Conservation (phyloP, 2,329 filamentous ascomycete species). For the Talaromyces funiculosus region DNA sequence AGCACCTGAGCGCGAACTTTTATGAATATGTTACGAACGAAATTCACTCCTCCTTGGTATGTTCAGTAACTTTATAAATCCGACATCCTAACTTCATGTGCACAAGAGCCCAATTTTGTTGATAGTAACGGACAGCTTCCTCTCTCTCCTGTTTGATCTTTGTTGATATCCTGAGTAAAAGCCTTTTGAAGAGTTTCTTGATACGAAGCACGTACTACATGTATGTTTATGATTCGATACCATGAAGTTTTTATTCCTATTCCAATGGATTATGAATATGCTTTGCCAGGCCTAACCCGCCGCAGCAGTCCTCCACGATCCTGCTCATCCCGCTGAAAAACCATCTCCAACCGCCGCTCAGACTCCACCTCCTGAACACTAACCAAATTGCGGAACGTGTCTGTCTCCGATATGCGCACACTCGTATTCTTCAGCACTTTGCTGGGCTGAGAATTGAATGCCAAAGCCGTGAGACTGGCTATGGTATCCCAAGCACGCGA, state of each 20-base stretch:
- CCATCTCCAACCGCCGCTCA: slow-evolving; percentile 9
- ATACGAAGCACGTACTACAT: background rate
- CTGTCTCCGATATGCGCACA: background rate
- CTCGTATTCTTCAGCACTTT: slow-evolving; percentile 10
- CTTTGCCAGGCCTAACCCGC: background rate
- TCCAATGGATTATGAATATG: background rate
- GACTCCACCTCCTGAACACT: slow-evolving; percentile 11
- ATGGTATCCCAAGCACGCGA: slow-evolving; percentile 11
- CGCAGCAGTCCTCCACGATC: background rate
- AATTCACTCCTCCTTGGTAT: no score
- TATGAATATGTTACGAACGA: background rate
- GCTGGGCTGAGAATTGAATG: slow-evolving; percentile 12
- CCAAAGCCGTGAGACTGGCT: slow-evolving; percentile 9
- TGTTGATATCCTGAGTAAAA: background rate
- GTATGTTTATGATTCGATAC: background rate
- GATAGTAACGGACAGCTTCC: background rate
- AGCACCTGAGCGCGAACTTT: background rate
- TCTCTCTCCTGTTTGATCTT: background rate
- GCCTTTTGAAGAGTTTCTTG: background rate
- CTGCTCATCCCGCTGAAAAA: slow-evolving; percentile 10
- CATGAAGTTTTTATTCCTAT: background rate
- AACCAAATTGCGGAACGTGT: slow-evolving; percentile 12
- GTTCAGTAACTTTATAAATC: background rate
- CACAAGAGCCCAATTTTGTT: background rate
- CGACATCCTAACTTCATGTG: background rate